These are phyloP conservation scores for Dactylis glomerata DNA, from an alignment of 176 grass and related monocot genomes.

Conservation along the genomic window DNA sequence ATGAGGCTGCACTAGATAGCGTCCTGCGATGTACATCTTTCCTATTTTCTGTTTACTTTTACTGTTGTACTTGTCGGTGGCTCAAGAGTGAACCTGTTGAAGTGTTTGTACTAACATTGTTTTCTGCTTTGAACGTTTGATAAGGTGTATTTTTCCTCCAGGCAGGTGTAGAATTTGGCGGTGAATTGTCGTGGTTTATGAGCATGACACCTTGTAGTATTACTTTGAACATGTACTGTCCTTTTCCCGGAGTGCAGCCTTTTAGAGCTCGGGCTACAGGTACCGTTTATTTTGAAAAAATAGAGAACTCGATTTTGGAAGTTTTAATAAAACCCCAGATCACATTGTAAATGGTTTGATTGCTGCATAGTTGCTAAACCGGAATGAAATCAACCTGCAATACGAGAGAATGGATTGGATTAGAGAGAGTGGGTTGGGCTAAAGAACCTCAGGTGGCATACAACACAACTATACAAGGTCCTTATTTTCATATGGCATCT, in stretches of 20 bases:
- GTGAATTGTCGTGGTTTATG: neutral
- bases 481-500: too few species aligned
- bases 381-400: too few species aligned
- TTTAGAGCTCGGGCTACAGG: too few species aligned
- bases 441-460: too few species aligned
- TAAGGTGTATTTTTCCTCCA: too few species aligned
- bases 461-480: too few species aligned
- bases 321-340: too few species aligned
- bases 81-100: neutral
- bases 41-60: neutral
- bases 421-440: too few species aligned
- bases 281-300: too few species aligned
- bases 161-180: neutral
- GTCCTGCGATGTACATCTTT: neutral
- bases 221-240: neutral
- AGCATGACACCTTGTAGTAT: neutral
- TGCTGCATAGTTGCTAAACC: neutral
- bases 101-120: neutral
- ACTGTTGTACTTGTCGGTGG: neutral
- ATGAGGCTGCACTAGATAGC: conserved; percentile 75
- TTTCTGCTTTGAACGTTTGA: neutral
- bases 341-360: neutral
- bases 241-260: too few species aligned
- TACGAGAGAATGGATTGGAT: too few species aligned
- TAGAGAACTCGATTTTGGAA: too few species aligned